These are phyloP conservation scores for Stentor coeruleus DNA, from an alignment of 73 alveolate genomes.

Conservation along the genomic window DNA sequence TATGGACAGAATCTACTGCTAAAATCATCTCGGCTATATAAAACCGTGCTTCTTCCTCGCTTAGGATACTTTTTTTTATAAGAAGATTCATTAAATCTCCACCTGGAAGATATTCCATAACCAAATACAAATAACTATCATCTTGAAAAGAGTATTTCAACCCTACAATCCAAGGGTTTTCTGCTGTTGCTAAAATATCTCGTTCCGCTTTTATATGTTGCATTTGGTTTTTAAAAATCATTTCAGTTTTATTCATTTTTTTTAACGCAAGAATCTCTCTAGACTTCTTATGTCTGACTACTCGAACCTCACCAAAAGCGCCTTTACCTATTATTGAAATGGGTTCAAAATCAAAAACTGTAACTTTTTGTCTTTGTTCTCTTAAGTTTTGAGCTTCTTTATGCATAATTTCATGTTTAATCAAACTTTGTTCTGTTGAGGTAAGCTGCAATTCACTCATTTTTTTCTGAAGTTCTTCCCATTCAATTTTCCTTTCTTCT, in stretches of 20 bases:
- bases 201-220: conserved; percentile 43
- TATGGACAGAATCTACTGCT: conserved; percentile 70
- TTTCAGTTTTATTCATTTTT: not conserved
- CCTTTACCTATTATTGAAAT: conserved; percentile 9
- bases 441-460: too few relatives aligned
- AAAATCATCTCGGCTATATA: conserved; percentile 74
- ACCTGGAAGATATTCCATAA: conserved; percentile 83
- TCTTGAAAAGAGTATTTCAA: conserved; percentile 75
- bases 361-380: too few relatives aligned
- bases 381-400: too few relatives aligned
- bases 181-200: conserved; percentile 49
- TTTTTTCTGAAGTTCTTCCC: too few relatives aligned
- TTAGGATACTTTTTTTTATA: conserved; percentile 49
- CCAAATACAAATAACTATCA: conserved; percentile 62
- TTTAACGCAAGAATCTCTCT: not conserved
- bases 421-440: too few relatives aligned
- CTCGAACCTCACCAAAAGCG: not conserved
- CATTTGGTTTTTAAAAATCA: not conserved
- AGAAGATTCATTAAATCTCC: conserved; percentile 84
- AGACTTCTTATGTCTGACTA: not conserved
- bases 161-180: conserved; percentile 70
- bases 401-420: too few relatives aligned
- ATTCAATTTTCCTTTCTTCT: too few relatives aligned
- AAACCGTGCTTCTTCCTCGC: conserved; percentile 60
- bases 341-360: too few relatives aligned